Conservation (phyloP, 2,329 filamentous ascomycete genomes). For the Ophiocordyceps robertsii region DNA sequence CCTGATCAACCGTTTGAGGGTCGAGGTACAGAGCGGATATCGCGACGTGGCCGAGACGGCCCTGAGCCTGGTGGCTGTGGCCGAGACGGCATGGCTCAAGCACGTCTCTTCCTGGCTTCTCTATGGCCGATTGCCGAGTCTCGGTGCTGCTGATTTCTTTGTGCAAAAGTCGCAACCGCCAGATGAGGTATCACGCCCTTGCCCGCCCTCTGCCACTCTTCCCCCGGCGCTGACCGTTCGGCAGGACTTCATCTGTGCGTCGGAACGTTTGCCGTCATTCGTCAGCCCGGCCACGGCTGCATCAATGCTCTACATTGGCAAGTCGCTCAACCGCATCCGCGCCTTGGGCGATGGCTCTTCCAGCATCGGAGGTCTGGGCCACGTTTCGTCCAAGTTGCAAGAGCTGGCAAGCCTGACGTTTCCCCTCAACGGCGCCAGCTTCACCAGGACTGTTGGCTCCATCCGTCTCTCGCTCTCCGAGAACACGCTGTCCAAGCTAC, state of each 20-base stretch:
- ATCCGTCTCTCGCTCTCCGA: conserved; percentile 74
- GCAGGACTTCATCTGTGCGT: conserved; percentile 44
- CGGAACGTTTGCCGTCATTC: conserved; percentile 60
- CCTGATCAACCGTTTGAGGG: conserved; percentile 64
- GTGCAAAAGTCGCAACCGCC: conserved; percentile 39
- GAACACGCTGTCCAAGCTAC: conserved; percentile 67
- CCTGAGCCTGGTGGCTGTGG: conserved; percentile 56
- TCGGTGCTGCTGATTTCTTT: conserved; percentile 79
- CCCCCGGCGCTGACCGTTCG: not conserved
- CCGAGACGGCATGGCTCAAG: conserved; percentile 83
- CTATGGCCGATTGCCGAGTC: conserved; percentile 69
- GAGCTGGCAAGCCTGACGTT: conserved; percentile 56
- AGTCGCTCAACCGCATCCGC: conserved; percentile 74
- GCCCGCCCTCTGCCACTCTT: not conserved
- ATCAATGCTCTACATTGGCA: conserved; percentile 84
- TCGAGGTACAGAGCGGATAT: conserved; percentile 77
- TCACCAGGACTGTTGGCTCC: conserved; percentile 58
- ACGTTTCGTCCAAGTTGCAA: conserved; percentile 55
- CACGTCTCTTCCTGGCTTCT: conserved; percentile 84
- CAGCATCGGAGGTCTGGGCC: conserved; percentile 36
- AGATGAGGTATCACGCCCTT: conserved; percentile 19
- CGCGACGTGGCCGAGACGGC: conserved; percentile 70
- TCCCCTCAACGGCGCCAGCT: conserved; percentile 57
- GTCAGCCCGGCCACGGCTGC: conserved; percentile 60
- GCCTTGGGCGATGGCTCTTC: conserved; percentile 34